phyloP scores from a whole-genome alignment of 495 filamentous ascomycete species.

The Annulohypoxylon moriforme region DNA sequence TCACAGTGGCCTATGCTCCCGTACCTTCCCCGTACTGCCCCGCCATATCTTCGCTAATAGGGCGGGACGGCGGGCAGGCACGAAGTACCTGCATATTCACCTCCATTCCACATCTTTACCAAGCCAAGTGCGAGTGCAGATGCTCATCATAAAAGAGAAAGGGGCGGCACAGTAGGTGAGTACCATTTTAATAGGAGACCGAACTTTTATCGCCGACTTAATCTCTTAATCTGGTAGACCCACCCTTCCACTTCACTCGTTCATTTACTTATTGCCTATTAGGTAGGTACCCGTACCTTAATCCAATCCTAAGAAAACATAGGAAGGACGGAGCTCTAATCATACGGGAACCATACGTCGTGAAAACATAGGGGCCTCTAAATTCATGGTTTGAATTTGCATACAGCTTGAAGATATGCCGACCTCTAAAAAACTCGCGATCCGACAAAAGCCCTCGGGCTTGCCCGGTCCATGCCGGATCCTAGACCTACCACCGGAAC shows the following conservation, averaged over 20 bases:
- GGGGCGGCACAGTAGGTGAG: background rate
- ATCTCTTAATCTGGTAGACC: background rate
- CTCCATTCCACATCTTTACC: background rate
- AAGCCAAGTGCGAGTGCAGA: background rate
- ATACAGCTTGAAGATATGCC: background rate
- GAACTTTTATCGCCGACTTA: background rate
- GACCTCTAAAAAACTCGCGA: background rate
- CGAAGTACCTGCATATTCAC: slow-evolving; percentile 1
- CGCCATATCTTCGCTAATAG: background rate
- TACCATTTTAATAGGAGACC: background rate
- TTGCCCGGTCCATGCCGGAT: background rate
- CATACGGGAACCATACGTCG: background rate
- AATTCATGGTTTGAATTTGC: background rate
- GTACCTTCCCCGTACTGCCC: background rate
- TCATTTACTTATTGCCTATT: background rate
- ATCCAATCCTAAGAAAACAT: background rate
- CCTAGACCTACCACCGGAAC: slow-evolving; percentile 19
- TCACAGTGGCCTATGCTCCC: background rate
- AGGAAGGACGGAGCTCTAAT: background rate
- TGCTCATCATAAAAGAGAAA: background rate
- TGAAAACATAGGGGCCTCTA: background rate
- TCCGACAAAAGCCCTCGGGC: background rate
- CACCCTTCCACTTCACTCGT: background rate
- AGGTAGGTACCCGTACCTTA: background rate
- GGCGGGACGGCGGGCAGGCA: background rate